Evolutionary conservation across 345 rosid species (phyloP).

Genomic region (Brassica incana): DNA sequence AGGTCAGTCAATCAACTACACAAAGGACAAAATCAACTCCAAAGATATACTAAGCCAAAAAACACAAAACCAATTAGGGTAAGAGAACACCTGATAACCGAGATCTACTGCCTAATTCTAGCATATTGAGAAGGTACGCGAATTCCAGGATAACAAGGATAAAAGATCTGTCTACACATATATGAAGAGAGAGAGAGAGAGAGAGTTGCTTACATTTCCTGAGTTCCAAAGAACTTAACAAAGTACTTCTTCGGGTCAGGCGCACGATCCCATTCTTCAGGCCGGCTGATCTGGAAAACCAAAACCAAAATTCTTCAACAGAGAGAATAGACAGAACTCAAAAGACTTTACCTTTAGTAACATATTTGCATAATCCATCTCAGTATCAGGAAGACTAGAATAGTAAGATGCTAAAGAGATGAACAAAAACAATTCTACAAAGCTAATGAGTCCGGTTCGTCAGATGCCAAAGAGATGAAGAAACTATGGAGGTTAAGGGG

Average conservation of each 20-base stretch:
- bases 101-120: conserved; percentile 15
- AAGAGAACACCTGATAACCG: conserved; percentile 12
- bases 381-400: no score
- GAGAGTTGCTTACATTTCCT: conserved; percentile 75
- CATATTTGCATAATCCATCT: no score
- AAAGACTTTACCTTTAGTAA: no score
- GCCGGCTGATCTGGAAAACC: conserved; percentile 78
- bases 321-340: no score
- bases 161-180: background rate
- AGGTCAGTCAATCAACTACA: background rate
- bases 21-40: background rate
- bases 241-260: conserved; percentile 86
- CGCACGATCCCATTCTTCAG: conserved; percentile 75
- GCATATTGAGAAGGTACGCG: conserved; percentile 18
- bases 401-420: no score
- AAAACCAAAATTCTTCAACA: no score
- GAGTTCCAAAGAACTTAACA: conserved; percentile 89
- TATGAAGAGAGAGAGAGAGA: background rate
- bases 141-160: background rate
- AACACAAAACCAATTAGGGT: background rate
- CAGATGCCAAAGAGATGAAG: no score
- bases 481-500: no score
- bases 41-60: conserved; percentile 13
- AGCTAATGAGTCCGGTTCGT: no score
- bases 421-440: no score